A percentile compares a stretch with the other conserved stretches of the same genome.
Conservation (phyloP, 495 filamentous ascomycete genomes). For the Hyaloscypha hepaticicola region DNA sequence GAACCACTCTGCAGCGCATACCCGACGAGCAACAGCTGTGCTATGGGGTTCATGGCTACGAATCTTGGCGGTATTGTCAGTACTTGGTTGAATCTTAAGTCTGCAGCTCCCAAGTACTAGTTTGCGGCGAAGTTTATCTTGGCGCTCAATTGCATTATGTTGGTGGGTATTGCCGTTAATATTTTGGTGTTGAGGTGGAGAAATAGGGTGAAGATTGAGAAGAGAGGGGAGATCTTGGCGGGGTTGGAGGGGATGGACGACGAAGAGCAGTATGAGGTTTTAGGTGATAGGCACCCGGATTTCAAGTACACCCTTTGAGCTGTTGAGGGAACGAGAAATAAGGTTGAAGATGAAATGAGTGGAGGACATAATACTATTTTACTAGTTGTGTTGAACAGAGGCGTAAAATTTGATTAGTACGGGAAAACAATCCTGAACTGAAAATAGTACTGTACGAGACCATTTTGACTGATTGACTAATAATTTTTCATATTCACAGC, state of each 20-base stretch:
- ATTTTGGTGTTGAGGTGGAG: conserved; percentile 20
- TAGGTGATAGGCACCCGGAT: conserved; percentile 43
- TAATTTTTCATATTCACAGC: too few relatives aligned
- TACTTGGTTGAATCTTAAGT: not conserved
- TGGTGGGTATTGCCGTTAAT: conserved; percentile 27
- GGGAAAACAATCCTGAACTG: too few relatives aligned
- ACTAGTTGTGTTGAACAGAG: too few relatives aligned
- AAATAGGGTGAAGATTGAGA: conserved; percentile 29
- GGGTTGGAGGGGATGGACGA: conserved; percentile 35
- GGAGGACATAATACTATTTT: too few relatives aligned
- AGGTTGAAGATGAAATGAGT: too few relatives aligned
- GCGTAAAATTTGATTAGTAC: too few relatives aligned
- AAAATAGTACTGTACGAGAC: too few relatives aligned
- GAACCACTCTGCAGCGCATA: not conserved
- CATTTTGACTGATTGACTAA: too few relatives aligned
- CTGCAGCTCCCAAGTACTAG: not conserved
- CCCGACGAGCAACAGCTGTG: not conserved
- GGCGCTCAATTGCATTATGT: not conserved
- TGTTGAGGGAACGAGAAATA: not conserved
- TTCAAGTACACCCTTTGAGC: conserved; percentile 35
- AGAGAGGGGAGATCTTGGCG: conserved; percentile 28
- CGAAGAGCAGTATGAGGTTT: conserved; percentile 38
- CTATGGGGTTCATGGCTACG: not conserved
- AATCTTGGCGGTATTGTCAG: conserved; percentile 1
- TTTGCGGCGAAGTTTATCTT: not conserved